A percentile compares a stretch with the other conserved stretches of the same genome.
These are phyloP conservation scores for Trichoderma sp. DNA, from an alignment of 2,329 filamentous ascomycete genomes.

Conservation along the genomic window DNA sequence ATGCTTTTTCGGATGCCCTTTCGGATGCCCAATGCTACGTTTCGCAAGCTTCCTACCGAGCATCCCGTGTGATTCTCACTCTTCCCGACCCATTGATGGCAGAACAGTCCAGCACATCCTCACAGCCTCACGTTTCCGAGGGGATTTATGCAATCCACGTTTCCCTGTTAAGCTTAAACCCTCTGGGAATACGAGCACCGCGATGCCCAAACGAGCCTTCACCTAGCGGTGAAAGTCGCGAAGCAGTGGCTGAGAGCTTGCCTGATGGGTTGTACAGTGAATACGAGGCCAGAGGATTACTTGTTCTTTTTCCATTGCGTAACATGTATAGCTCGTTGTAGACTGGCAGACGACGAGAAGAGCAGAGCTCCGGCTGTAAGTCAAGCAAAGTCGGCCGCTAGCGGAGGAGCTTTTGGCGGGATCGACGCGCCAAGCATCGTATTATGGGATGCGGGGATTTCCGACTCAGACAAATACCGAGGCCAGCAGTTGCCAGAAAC, in stretches of 20 bases:
- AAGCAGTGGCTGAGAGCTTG: background rate
- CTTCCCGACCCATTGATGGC: background rate
- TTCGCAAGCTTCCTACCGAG: background rate
- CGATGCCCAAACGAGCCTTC: background rate
- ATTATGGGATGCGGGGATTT: slow-evolving; percentile 15
- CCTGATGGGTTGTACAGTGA: slow-evolving; percentile 6
- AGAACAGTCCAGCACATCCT: background rate
- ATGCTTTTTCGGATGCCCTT: background rate
- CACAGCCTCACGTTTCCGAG: background rate
- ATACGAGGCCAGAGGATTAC: slow-evolving; percentile 8
- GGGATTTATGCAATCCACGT: background rate
- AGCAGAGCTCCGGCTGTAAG: background rate
- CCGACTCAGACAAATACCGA: slow-evolving; percentile 1
- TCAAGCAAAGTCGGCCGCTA: background rate
- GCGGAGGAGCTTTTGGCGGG: background rate
- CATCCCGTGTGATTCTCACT: background rate
- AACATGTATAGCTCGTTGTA: background rate
- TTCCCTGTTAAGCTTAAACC: slow-evolving; percentile 10
- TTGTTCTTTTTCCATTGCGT: slow-evolving; percentile 6
- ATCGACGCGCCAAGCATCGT: slow-evolving; percentile 19
- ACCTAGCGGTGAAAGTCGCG: background rate
- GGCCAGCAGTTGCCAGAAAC: background rate
- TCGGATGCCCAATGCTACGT: background rate
- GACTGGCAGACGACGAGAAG: background rate
- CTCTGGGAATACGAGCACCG: slow-evolving; percentile 7